A percentile compares a stretch with the other conserved stretches of the same genome.
phyloP scores from a whole-genome alignment of 257 asterid species.

The Fraxinus anomala region DNA sequence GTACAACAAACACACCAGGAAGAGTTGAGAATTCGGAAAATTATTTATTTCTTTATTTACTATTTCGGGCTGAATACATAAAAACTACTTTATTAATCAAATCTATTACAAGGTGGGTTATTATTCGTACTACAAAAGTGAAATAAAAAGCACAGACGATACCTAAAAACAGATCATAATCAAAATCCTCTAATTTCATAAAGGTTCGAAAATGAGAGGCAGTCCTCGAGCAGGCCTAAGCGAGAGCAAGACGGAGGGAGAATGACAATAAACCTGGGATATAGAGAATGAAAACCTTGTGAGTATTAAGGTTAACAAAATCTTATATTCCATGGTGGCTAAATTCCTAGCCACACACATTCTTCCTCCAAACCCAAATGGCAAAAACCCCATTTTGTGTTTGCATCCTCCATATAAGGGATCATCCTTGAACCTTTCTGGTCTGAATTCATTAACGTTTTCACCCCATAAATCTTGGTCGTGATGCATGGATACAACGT shows the following conservation, averaged over 20 bases:
- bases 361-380: conserved; percentile 91
- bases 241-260: conserved; percentile 72
- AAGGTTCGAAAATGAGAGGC: conserved; percentile 61
- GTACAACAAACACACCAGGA: too few relatives aligned
- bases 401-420: conserved; percentile 61
- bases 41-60: too few relatives aligned
- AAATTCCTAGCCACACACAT: conserved; percentile 82
- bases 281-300: conserved; percentile 61
- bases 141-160: too few relatives aligned
- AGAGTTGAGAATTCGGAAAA: not conserved
- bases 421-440: conserved; percentile 61
- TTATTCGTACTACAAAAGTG: not conserved
- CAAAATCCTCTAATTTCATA: conserved; percentile 7
- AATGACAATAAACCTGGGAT: conserved; percentile 64
- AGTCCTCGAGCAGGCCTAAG: conserved; percentile 75
- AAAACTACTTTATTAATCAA: too few relatives aligned
- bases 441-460: conserved; percentile 73
- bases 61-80: not conserved
- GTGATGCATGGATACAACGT: conserved; percentile 81
- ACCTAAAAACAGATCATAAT: too few relatives aligned
- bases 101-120: too few relatives aligned
- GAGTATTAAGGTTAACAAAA: conserved; percentile 58
- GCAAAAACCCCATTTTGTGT: conserved; percentile 87
- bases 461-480: conserved; percentile 72
- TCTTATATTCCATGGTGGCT: conserved; percentile 72